Evolutionary conservation across 2,329 filamentous ascomycete genomes (phyloP).

Genomic region (Claviceps fusiformis): DNA sequence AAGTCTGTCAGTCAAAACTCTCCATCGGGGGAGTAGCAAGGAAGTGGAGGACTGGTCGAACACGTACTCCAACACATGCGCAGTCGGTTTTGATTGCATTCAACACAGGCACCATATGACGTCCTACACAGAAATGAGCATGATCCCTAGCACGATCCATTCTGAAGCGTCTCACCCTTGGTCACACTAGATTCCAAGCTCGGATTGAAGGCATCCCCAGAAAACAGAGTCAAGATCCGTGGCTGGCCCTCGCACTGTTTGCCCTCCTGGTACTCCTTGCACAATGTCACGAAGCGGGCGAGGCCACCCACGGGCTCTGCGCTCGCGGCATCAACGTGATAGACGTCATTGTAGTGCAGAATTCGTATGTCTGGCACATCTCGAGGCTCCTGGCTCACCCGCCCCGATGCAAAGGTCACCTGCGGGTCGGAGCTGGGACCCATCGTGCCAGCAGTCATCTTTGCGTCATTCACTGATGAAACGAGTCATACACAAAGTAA

Average conservation of each 20-base stretch:
- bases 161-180: constrained; percentile 42
- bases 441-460: constrained; percentile 1
- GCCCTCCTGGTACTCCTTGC: constrained; percentile 58
- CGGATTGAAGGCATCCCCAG: constrained; percentile 85
- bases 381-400: constrained; percentile 2
- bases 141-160: background rate
- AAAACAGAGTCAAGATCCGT: constrained; percentile 66
- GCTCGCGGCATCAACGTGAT: constrained; percentile 65
- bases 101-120: constrained; percentile 78
- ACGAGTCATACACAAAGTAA: background rate
- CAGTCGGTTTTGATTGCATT: constrained; percentile 66
- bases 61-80: constrained; percentile 65
- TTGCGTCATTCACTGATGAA: background rate
- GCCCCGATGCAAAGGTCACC: constrained; percentile 11
- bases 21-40: too few species aligned
- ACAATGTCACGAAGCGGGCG: constrained; percentile 64
- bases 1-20: background rate
- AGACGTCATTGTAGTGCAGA: constrained; percentile 88
- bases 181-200: constrained; percentile 80
- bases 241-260: constrained; percentile 49
- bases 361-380: constrained; percentile 53
- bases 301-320: constrained; percentile 74
- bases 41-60: background rate
- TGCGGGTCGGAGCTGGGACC: constrained; percentile 15
- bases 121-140: constrained; percentile 26